Conservation (phyloP, 805 yeast genomes). For the Yarrowia porcina region DNA sequence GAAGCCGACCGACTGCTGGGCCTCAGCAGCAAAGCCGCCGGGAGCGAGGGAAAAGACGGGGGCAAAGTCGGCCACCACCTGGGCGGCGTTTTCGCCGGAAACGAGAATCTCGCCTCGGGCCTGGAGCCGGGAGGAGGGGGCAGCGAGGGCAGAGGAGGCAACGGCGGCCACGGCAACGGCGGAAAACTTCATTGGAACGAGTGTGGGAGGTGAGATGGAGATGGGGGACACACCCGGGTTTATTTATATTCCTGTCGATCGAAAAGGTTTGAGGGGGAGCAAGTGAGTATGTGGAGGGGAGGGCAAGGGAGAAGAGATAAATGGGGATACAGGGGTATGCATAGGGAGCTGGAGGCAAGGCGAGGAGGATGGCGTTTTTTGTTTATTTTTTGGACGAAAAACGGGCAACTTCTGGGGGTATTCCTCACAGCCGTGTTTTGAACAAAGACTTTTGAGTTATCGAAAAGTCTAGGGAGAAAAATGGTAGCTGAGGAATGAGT, state of each 20-base stretch:
- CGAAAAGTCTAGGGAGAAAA: background rate
- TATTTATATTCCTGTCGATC: conserved; percentile 15
- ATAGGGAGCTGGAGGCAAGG: background rate
- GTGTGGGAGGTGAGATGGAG: background rate
- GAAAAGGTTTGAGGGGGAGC: background rate
- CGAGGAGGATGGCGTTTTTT: background rate
- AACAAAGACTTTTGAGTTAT: background rate
- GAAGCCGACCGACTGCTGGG: conserved; percentile 8
- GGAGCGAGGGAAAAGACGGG: conserved; percentile 16
- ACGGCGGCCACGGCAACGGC: conserved; percentile 19
- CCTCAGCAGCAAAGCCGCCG: conserved; percentile 16
- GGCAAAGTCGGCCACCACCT: conserved; percentile 13
- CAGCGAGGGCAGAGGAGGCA: conserved; percentile 6
- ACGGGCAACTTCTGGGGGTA: background rate
- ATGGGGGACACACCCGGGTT: background rate
- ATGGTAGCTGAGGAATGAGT: no score
- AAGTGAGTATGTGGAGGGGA: background rate
- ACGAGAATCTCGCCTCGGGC: background rate
- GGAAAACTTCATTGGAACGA: conserved; percentile 15
- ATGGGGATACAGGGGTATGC: background rate
- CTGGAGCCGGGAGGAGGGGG: background rate
- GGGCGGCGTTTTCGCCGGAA: conserved; percentile 12
- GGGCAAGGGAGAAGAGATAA: background rate
- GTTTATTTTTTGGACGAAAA: background rate
- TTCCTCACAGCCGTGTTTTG: background rate